Conservation (phyloP, 2,329 filamentous ascomycete species). For the Pestalotiopsis sp. region DNA sequence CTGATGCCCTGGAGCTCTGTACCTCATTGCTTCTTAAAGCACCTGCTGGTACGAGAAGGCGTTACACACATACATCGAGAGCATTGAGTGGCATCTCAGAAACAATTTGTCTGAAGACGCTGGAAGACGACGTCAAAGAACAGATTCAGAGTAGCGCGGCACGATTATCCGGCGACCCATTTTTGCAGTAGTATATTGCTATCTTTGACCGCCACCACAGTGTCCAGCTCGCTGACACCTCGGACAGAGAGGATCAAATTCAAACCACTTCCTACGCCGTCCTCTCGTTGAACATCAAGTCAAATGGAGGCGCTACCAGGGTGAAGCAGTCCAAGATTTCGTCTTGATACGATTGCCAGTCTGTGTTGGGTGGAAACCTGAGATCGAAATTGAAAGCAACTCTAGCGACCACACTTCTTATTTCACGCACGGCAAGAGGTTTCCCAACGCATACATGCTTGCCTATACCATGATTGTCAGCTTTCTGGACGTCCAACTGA, state of each 20-base stretch:
- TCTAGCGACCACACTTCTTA: slow-evolving; percentile 15
- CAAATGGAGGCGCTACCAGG: slow-evolving; percentile 10
- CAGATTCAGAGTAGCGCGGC: not conserved
- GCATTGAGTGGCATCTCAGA: slow-evolving; percentile 53
- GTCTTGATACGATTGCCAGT: slow-evolving; percentile 9
- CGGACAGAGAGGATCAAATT: not conserved
- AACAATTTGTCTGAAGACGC: slow-evolving; percentile 34
- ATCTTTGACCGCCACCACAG: not conserved
- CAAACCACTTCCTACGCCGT: not conserved
- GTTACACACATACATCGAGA: slow-evolving; percentile 53
- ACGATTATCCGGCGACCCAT: not conserved
- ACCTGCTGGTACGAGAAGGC: slow-evolving; percentile 46
- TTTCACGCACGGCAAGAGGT: slow-evolving; percentile 13
- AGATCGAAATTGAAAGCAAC: slow-evolving; percentile 12
- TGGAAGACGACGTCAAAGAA: slow-evolving; percentile 9
- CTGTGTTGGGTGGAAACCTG: not conserved
- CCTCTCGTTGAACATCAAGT: slow-evolving; percentile 8
- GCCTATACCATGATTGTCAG: not conserved
- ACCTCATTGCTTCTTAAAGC: slow-evolving; percentile 52
- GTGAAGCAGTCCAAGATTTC: slow-evolving; percentile 15
- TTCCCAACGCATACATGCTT: slow-evolving; percentile 17
- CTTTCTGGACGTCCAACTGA: not conserved
- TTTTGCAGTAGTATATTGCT: not conserved
- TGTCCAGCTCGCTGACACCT: not conserved
- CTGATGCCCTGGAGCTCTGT: slow-evolving; percentile 58